Percentiles rank a stretch among this genome's conserved stretches.
Conservation (phyloP, 164 flowering plant species). For the Magnolia officinalis region DNA sequence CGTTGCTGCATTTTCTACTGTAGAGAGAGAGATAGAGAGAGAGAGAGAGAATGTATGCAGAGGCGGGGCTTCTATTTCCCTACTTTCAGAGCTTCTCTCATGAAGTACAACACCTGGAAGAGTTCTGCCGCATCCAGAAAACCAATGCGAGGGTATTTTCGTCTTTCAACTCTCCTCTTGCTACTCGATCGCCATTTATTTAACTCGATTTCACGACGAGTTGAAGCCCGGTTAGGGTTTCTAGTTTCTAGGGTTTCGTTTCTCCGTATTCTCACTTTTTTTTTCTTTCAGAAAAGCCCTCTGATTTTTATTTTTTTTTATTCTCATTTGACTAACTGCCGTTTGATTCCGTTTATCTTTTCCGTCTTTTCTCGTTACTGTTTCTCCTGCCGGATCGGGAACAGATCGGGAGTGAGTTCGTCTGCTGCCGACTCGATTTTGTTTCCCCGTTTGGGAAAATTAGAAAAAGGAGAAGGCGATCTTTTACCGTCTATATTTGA, state of each 20-base stretch:
- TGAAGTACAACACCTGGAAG: slow-evolving; percentile 14
- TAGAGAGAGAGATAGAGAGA: not conserved
- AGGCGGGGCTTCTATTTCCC: slow-evolving; percentile 21
- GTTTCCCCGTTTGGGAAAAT: not conserved
- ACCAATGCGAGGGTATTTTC: slow-evolving; percentile 2
- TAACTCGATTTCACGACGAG: not conserved
- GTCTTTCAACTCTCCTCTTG: not conserved
- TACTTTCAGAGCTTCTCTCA: slow-evolving; percentile 24
- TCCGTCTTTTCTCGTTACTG: not conserved
- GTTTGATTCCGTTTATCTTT: not conserved
- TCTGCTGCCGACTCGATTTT: not conserved
- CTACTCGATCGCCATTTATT: not conserved
- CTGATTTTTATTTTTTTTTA: not conserved
- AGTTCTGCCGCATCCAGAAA: not conserved
- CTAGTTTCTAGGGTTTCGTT: not conserved
- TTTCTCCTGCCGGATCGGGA: not conserved
- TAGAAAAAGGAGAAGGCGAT: not conserved
- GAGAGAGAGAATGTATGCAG: slow-evolving; percentile 27
- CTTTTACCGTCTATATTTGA: too few species aligned
- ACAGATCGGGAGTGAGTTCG: not conserved
- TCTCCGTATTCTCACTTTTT: not conserved
- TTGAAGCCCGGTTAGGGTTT: not conserved
- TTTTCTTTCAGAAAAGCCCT: not conserved
- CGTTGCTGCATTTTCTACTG: not conserved
- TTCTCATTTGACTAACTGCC: not conserved